Percentiles rank a stretch among this genome's conserved stretches.
phyloP scores from a whole-genome alignment of 345 rosid species.

The Eucalyptus curtisii region DNA sequence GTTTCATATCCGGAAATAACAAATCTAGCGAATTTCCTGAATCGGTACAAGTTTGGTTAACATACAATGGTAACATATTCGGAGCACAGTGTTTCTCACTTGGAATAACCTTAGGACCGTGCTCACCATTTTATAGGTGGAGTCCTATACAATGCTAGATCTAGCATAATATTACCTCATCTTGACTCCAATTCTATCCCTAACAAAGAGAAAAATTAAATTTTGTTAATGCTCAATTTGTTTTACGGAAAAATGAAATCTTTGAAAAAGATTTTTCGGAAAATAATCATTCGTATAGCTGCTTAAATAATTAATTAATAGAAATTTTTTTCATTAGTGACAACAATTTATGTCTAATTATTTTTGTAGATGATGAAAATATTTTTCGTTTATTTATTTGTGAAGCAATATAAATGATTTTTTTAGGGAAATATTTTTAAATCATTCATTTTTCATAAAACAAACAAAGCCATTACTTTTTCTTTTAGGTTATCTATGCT shows the following conservation, averaged over 20 bases:
- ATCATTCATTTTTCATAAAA: not conserved
- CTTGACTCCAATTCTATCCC: not conserved
- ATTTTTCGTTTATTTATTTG: too few relatives aligned
- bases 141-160: not conserved
- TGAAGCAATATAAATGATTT: accelerated
- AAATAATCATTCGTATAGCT: too few relatives aligned
- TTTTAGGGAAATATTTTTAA: too few relatives aligned
- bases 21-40: not conserved
- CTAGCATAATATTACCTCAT: not conserved
- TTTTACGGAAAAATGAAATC: too few relatives aligned
- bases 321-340: too few relatives aligned
- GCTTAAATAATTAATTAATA: too few relatives aligned
- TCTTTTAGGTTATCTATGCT: not conserved
- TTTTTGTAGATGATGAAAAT: too few relatives aligned
- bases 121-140: not conserved
- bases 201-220: not conserved
- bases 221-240: not conserved
- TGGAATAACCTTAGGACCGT: not conserved
- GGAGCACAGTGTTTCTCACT: not conserved
- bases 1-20: not conserved
- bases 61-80: accelerated
- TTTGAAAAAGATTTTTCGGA: accelerated
- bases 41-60: accelerated
- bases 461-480: not conserved
- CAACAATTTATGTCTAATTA: too few relatives aligned